Percentiles rank a stretch among this genome's conserved stretches.
Conservation (phyloP, 2,329 filamentous ascomycete genomes). For the Colletotrichum siamense region DNA sequence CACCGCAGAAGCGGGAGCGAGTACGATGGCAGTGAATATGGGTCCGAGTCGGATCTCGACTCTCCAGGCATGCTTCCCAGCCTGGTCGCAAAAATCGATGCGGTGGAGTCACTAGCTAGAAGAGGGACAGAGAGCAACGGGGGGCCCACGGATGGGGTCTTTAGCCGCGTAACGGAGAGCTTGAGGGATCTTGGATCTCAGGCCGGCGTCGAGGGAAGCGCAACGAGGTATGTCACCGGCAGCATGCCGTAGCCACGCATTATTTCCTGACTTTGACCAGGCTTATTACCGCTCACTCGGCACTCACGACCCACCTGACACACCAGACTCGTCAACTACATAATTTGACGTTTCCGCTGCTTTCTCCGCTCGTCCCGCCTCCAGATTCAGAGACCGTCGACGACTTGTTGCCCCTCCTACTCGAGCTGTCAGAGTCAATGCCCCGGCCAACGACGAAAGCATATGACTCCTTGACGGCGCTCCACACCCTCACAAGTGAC, state of each 20-base stretch:
- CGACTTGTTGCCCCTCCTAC: slow-evolving; percentile 70
- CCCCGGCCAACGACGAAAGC: slow-evolving; percentile 68
- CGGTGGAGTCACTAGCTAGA: slow-evolving; percentile 73
- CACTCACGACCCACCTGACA: slow-evolving; percentile 74
- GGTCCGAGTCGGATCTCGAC: slow-evolving; percentile 74
- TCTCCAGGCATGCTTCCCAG: slow-evolving; percentile 70
- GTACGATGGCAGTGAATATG: slow-evolving; percentile 78
- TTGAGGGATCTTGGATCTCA: slow-evolving; percentile 77
- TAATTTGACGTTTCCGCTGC: slow-evolving; percentile 72
- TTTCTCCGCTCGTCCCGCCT: slow-evolving; percentile 70
- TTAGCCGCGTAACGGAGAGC: slow-evolving; percentile 71
- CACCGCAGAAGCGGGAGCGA: slow-evolving; percentile 61
- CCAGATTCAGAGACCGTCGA: slow-evolving; percentile 71
- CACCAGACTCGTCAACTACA: slow-evolving; percentile 80
- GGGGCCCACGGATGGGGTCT: slow-evolving; percentile 68
- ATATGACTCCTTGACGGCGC: slow-evolving; percentile 69
- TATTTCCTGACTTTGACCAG: slow-evolving; percentile 42
- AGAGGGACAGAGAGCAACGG: slow-evolving; percentile 71
- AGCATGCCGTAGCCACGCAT: not conserved
- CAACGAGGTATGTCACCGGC: slow-evolving; percentile 63
- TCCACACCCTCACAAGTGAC: slow-evolving; percentile 75
- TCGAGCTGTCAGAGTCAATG: slow-evolving; percentile 69
- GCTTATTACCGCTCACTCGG: slow-evolving; percentile 77
- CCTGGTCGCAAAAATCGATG: slow-evolving; percentile 73
- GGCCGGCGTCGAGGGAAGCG: slow-evolving; percentile 73